Conservation (phyloP, 2,329 filamentous ascomycete genomes). For the Penicillium sp. region DNA sequence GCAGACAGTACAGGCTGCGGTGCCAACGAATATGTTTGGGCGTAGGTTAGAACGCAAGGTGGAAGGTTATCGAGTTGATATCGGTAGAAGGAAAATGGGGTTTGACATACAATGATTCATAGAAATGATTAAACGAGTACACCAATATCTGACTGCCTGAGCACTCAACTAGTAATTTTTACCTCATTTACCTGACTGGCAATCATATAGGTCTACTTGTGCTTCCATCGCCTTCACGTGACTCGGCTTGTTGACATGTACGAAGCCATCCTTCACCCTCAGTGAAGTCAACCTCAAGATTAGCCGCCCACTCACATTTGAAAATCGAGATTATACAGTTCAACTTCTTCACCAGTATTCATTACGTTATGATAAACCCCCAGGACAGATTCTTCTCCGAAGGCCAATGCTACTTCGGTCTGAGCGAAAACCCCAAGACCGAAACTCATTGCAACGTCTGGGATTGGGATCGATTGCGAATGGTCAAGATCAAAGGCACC, state of each 20-base stretch:
- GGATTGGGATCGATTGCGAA: conserved; percentile 32
- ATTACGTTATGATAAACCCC: conserved; percentile 2
- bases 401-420: conserved; percentile 27
- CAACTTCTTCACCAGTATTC: not conserved
- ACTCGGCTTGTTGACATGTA: too few species aligned
- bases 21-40: conserved; percentile 14
- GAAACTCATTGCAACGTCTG: conserved; percentile 33
- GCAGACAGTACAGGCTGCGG: not conserved
- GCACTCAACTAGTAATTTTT: too few species aligned
- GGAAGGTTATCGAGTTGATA: not conserved
- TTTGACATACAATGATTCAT: not conserved
- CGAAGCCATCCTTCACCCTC: too few species aligned
- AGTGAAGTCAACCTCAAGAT: too few species aligned
- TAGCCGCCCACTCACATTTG: not conserved
- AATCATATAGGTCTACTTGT: too few species aligned
- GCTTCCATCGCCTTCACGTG: too few species aligned
- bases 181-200: too few species aligned
- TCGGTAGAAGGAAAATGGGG: not conserved
- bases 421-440: conserved; percentile 24
- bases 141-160: not conserved
- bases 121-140: not conserved
- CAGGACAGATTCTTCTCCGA: conserved; percentile 26
- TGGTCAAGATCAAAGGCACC: conserved; percentile 34
- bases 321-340: not conserved
- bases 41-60: not conserved